These are phyloP conservation scores for Cicer pinnatifidum DNA, from an alignment of 306 rosid genomes.

Conservation along the genomic window DNA sequence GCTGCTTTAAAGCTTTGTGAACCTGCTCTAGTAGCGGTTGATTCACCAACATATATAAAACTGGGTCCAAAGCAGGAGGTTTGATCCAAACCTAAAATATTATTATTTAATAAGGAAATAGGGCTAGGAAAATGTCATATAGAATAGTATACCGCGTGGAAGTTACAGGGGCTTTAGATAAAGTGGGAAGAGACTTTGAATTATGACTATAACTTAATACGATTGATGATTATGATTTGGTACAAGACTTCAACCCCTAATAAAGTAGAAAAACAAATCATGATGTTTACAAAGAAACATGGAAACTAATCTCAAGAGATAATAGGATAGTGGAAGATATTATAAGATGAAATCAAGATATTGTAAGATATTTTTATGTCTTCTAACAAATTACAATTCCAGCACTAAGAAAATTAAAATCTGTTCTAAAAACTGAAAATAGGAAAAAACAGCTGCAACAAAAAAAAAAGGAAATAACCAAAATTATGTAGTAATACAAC, in stretches of 20 bases:
- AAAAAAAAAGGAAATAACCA: not conserved
- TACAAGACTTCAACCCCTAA: conserved; percentile 11
- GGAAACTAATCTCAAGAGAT: conserved; percentile 5
- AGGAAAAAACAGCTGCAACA: not conserved
- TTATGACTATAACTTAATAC: conserved; percentile 6
- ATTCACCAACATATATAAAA: conserved; percentile 74
- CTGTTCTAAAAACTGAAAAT: no score
- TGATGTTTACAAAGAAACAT: not conserved
- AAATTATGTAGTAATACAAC: not conserved
- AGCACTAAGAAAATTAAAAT: no score
- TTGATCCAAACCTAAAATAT: conserved; percentile 45
- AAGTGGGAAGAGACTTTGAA: not conserved
- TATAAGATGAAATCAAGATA: not conserved
- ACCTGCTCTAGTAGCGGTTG: conserved; percentile 83
- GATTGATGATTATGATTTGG: not conserved
- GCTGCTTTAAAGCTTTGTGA: conserved; percentile 93
- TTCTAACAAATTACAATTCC: no score
- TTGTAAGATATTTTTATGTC: no score
- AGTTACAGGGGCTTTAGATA: conserved; percentile 3
- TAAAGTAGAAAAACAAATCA: not conserved
- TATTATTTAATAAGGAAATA: not conserved
- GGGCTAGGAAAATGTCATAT: not conserved
- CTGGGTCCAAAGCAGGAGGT: conserved; percentile 97
- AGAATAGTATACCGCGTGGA: not conserved
- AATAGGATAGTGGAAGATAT: not conserved